A percentile compares a stretch with the other conserved stretches of the same genome.
These are phyloP conservation scores for Fragosphaeria purpurea DNA, from an alignment of 2,329 filamentous ascomycete species.

Conservation along the genomic window DNA sequence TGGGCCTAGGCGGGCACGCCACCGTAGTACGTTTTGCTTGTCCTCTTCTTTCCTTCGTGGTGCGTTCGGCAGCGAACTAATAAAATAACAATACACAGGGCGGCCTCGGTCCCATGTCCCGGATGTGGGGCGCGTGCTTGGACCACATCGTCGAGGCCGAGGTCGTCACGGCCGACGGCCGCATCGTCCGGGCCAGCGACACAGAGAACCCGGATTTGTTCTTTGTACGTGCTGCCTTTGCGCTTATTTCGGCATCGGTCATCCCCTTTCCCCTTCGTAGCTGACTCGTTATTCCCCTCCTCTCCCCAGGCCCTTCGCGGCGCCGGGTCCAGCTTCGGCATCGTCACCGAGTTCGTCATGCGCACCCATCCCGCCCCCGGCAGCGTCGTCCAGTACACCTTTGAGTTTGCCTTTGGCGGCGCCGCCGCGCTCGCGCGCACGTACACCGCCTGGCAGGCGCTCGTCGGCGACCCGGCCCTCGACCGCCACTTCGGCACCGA, in stretches of 20 bases:
- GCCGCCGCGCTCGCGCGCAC: conserved; percentile 36
- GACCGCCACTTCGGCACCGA: conserved; percentile 49
- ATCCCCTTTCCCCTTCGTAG: conserved; percentile 17
- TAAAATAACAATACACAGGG: conserved; percentile 27
- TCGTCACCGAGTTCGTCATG: conserved; percentile 47
- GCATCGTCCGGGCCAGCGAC: conserved; percentile 36
- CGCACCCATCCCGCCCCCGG: conserved; percentile 46
- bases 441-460: conserved; percentile 48
- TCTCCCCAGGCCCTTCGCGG: conserved; percentile 33
- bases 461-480: conserved; percentile 43
- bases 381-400: conserved; percentile 49
- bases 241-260: conserved; percentile 36
- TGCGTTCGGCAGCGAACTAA: too few species aligned
- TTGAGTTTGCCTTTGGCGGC: conserved; percentile 39
- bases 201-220: conserved; percentile 43
- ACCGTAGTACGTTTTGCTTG: conserved; percentile 20
- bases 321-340: conserved; percentile 45
- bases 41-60: too few species aligned
- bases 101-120: conserved; percentile 46
- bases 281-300: neutral
- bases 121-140: conserved; percentile 48
- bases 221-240: conserved; percentile 27
- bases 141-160: conserved; percentile 46
- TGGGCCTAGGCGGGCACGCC: conserved; percentile 49
- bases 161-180: conserved; percentile 47